phyloP scores from a whole-genome alignment of 768 basidiomycete genomes.

The Podaxis rugospora region DNA sequence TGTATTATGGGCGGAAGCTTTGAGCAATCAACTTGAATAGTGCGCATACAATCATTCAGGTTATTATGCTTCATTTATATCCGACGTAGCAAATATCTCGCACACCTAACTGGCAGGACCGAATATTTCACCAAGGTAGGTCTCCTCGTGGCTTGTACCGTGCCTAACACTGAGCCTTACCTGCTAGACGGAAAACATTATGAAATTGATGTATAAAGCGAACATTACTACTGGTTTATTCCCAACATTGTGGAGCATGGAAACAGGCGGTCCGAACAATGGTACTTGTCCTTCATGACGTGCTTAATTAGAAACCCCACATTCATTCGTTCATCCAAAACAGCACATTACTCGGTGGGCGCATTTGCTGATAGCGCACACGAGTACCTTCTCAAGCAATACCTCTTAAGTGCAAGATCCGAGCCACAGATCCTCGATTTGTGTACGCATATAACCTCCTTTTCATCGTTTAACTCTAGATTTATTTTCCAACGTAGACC shows the following conservation, averaged over 20 bases:
- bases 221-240: conserved; percentile 45
- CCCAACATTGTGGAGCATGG: conserved; percentile 47
- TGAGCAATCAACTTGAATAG: conserved; percentile 67
- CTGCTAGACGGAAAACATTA: conserved; percentile 39
- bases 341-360: conserved; percentile 47
- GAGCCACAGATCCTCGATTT: conserved; percentile 45
- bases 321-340: neutral
- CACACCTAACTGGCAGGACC: conserved; percentile 66
- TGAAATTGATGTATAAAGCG: conserved; percentile 46
- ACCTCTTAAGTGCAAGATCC: conserved; percentile 39
- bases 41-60: conserved; percentile 16
- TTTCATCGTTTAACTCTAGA: neutral
- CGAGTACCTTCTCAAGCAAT: conserved; percentile 67
- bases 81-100: conserved; percentile 62
- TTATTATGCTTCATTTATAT: neutral
- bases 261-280: conserved; percentile 37
- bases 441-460: conserved; percentile 36
- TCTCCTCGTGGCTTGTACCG: neutral
- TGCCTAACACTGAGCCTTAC: conserved; percentile 18
- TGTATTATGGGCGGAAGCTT: conserved; percentile 35
- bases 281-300: conserved; percentile 22
- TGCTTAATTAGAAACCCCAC: neutral
- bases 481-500: conserved; percentile 28
- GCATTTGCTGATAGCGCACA: conserved; percentile 61
- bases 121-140: conserved; percentile 49